Base-by-base conservation (phyloP, 495 filamentous ascomycete species). In the Penicillium daleae region DNA sequence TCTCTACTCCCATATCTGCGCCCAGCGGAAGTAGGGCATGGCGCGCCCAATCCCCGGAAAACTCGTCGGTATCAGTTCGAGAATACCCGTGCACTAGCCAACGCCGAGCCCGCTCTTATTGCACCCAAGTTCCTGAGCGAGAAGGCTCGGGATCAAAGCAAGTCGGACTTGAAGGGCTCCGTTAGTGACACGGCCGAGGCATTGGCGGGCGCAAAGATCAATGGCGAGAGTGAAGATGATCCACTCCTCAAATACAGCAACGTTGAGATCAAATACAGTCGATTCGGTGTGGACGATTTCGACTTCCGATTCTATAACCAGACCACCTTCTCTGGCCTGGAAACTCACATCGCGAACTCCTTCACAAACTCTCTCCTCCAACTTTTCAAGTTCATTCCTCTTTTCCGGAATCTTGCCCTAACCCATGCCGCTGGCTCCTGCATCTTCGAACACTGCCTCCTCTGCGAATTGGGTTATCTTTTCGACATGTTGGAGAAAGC, bases 401-500 rank as follows among this genome's bases (percentile, higher is more conserved):
- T 95, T 15, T 78, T 97, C 55, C 87, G 95, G 42, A 99, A 99
- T 69, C 76, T 95, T 51, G 91, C 96, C 3, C 82, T 99, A n/a
- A 86, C 90, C 52, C 95, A 99, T 74, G 87, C 92, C 10, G 92
- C 95, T 6, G 90, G 89, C 15, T 84, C 86, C 46, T 99, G 95
- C 74, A 80, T 90, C 13, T 84, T 83, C 37, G 93, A 97, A 42
- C 78, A 83, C 42, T 99, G 95, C 77, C 78, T 99, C 37, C 77
- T 98, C 3, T 99, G 95, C 76, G 96, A 99, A 74, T 76, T 98
- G 71, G 95, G 94, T 19, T 99, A 93, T 72, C 79, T 99, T 21
- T 93, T 97, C 67, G 95, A 99, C 70, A 99, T 99, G 95, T 81
- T 99, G 33, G 91, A 97, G 66, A 98, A 97, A 69, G 94, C 94